Evolutionary conservation across 1,139 yeast genomes (phyloP).

Genomic region (Yamadazyma dushanensis): DNA sequence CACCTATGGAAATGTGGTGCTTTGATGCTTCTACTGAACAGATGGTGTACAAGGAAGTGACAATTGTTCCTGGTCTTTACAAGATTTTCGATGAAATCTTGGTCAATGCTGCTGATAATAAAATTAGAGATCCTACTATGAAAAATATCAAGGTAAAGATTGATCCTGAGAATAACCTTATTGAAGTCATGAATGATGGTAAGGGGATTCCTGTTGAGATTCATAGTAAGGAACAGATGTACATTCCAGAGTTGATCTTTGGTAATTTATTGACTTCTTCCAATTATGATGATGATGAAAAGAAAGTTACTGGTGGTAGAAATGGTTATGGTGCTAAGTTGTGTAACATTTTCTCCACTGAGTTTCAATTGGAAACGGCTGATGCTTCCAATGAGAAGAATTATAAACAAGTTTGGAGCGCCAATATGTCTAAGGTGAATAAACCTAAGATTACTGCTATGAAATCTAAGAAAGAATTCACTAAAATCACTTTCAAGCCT

Average conservation of each 20-base stretch:
- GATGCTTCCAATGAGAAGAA: slow-evolving; percentile 62
- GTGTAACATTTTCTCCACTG: slow-evolving; percentile 87
- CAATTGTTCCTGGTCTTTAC: slow-evolving; percentile 91
- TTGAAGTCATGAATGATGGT: slow-evolving; percentile 90
- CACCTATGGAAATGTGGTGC: slow-evolving; percentile 84
- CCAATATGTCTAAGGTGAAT: slow-evolving; percentile 78
- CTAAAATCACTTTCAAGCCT: slow-evolving; percentile 87
- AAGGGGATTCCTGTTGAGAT: slow-evolving; percentile 94
- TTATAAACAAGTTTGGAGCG: slow-evolving; percentile 82
- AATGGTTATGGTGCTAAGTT: slow-evolving; percentile 97
- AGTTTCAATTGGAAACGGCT: slow-evolving; percentile 87
- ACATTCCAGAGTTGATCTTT: slow-evolving; percentile 94
- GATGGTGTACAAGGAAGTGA: slow-evolving; percentile 72
- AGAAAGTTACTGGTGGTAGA: slow-evolving; percentile 98
- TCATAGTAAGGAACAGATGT: slow-evolving; percentile 87
- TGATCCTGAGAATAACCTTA: slow-evolving; percentile 69
- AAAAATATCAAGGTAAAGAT: slow-evolving; percentile 78
- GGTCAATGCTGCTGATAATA: slow-evolving; percentile 98
- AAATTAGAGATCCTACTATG: slow-evolving; percentile 92
- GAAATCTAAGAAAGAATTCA: slow-evolving; percentile 70
- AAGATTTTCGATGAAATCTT: slow-evolving; percentile 96
- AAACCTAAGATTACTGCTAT: slow-evolving; percentile 71
- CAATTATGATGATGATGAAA: slow-evolving; percentile 92
- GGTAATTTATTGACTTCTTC: slow-evolving; percentile 95
- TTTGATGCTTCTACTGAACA: slow-evolving; percentile 67